Evolutionary conservation across 495 filamentous ascomycete genomes (phyloP), one percentile per base, ranked within the genome.

Genomic region (Trichoderma virens): DNA sequence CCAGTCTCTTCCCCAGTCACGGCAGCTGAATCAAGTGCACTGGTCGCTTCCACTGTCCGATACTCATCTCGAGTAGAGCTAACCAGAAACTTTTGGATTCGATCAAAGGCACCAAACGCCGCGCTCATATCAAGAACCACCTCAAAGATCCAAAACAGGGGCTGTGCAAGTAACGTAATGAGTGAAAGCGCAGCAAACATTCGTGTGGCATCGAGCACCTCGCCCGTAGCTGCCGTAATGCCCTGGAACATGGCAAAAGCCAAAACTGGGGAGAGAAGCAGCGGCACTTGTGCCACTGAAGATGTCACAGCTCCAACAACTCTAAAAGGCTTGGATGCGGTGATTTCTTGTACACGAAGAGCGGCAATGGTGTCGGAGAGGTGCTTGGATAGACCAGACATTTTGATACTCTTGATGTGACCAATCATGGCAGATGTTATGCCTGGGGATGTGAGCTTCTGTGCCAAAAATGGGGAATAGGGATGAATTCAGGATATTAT

Each of bases 321-420:
- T 47, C 72, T 69, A 61, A 65, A 76, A 47, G 65, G 69, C 11
- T 66, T 62, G 47, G 70, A 72, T 0, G 69, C 67, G 13, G 62
- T 54, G 2, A 79, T 67, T 68, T 79, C 76, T 5, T 74, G 68
- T 4, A 71, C 60, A 13, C 76, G 73, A 9, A 76, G 61, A 43
- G 34, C 66, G 60, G 74, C 71, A 14, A 79, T 66, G 18, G 65
- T 71, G 38, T 67, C 64, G n/a, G 61, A 62, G 0, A 75, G 63
- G 0, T 66, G 38, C 35, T 60, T n/a, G 54, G 70, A 45, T 14
- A 79, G 66, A 2, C 77, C 75, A 5, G 72, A 74, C n/a, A 78
- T 74, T 62, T 76, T 77, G n/a, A 79, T 65, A 39, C 68, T 64
- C 63, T 79, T 79, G 71, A 80, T 78, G 56, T 67, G 70, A 7